Conservation (phyloP, 2,329 filamentous ascomycete species). For the Fusarium odoratissimum region DNA sequence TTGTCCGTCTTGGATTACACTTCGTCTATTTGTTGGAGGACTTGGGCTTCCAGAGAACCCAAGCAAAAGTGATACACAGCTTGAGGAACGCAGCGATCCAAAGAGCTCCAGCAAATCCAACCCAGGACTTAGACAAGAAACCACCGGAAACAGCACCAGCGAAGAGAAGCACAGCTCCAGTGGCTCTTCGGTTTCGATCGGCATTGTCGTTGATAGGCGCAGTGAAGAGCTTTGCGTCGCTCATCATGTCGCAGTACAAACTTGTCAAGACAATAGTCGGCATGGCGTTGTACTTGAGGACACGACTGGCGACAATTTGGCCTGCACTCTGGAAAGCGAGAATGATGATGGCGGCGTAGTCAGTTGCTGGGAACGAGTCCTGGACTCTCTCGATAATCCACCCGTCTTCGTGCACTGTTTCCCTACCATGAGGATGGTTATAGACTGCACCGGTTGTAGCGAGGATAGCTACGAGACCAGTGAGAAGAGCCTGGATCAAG, state of each 20-base stretch:
- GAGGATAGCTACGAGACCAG: conserved; percentile 41
- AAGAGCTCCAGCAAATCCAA: conserved; percentile 42
- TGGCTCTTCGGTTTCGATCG: conserved; percentile 38
- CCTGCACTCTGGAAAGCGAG: conserved; percentile 45
- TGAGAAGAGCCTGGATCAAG: conserved; percentile 37
- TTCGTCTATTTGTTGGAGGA: background rate
- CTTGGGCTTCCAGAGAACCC: conserved; percentile 44
- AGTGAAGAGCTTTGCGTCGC: conserved; percentile 43
- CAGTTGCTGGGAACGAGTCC: conserved; percentile 39
- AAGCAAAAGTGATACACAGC: conserved; percentile 34
- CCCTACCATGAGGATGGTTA: conserved; percentile 34
- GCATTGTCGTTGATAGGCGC: conserved; percentile 40
- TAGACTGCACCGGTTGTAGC: conserved; percentile 40
- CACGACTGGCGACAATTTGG: conserved; percentile 43
- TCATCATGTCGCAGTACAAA: conserved; percentile 46
- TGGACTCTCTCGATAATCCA: conserved; percentile 39
- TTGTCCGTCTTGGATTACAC: fast-evolving
- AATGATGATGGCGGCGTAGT: conserved; percentile 41
- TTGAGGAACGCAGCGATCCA: conserved; percentile 46
- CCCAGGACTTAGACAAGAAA: conserved; percentile 45
- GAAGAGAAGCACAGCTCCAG: conserved; percentile 39
- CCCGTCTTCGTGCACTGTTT: conserved; percentile 29
- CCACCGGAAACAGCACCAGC: conserved; percentile 40
- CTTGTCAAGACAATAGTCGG: conserved; percentile 44
- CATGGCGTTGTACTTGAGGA: conserved; percentile 45